These are phyloP conservation scores for Candida germanica DNA, from an alignment of 805 yeast genomes.

Conservation along the genomic window DNA sequence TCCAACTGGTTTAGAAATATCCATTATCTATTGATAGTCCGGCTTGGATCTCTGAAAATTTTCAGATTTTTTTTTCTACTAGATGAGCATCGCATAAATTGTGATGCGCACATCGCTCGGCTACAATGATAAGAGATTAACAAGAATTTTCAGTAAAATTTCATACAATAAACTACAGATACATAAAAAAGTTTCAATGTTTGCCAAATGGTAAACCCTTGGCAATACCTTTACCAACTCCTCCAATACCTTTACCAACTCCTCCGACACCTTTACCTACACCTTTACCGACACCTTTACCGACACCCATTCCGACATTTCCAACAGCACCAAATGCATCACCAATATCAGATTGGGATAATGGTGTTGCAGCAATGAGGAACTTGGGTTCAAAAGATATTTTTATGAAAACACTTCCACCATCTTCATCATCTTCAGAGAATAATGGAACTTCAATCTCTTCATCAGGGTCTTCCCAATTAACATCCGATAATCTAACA, in stretches of 20 bases:
- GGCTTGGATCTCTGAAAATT: constrained; percentile 1
- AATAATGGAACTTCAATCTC: constrained; percentile 52
- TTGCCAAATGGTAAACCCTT: constrained; percentile 37
- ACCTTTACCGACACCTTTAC: constrained; percentile 39
- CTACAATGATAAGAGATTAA: too few relatives aligned
- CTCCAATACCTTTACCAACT: constrained; percentile 36
- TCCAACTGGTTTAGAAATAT: constrained; percentile 94
- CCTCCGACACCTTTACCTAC: constrained; percentile 29
- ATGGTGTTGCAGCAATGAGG: constrained; percentile 45
- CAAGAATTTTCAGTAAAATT: too few relatives aligned
- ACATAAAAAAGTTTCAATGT: not conserved
- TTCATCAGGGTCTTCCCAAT: constrained; percentile 44
- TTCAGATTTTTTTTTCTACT: constrained; percentile 6
- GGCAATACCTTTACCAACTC: constrained; percentile 32
- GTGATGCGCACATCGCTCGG: too few relatives aligned
- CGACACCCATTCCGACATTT: constrained; percentile 37
- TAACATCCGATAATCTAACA: constrained; percentile 49
- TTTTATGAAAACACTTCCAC: constrained; percentile 62
- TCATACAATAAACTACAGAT: constrained; percentile 8
- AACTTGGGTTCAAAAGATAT: constrained; percentile 70
- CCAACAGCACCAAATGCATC: constrained; percentile 47
- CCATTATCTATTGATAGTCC: constrained; percentile 52
- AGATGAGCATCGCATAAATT: constrained; percentile 7
- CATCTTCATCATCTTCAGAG: constrained; percentile 48
- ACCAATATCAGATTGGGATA: constrained; percentile 15